phyloP scores from a whole-genome alignment of 192 early-diverging fungal genomes.

The Borealophlyctis nickersoniae region DNA sequence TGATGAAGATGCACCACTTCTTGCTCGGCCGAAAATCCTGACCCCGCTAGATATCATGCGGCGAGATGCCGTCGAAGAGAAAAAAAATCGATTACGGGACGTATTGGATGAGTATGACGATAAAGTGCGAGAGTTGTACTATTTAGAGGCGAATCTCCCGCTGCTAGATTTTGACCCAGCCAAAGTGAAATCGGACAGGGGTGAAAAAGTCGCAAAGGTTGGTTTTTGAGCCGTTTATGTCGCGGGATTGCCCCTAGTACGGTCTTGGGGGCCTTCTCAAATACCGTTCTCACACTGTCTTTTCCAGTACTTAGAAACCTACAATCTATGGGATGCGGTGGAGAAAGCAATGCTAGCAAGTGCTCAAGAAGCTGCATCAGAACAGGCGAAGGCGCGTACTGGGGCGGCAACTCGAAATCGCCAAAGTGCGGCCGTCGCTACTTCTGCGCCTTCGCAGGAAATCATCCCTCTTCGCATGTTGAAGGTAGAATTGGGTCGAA shows the following conservation, averaged over 20 bases:
- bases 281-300: too few relatives aligned
- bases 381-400: neutral
- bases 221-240: constrained; percentile 20
- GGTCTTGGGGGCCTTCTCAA: too few relatives aligned
- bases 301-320: neutral
- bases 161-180: constrained; percentile 52
- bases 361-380: too few relatives aligned
- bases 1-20: constrained; percentile 10
- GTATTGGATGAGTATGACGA: constrained; percentile 53
- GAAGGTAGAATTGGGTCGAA: constrained; percentile 10
- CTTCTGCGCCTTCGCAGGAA: too few relatives aligned
- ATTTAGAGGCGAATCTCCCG: constrained; percentile 51
- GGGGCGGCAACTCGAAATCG: too few relatives aligned
- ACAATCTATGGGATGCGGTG: neutral
- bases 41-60: constrained; percentile 47
- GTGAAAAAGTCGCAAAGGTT: constrained; percentile 53
- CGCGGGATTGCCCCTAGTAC: too few relatives aligned
- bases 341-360: neutral
- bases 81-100: constrained; percentile 38
- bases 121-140: constrained; percentile 55
- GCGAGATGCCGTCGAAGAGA: constrained; percentile 28
- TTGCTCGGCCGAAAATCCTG: constrained; percentile 14
- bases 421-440: neutral
- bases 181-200: constrained; percentile 47
- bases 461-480: too few relatives aligned